Percentiles rank a stretch among this genome's conserved stretches.
Evolutionary conservation across 2,329 filamentous ascomycete species (phyloP).

Genomic region (Tricladium varicosporioides): DNA sequence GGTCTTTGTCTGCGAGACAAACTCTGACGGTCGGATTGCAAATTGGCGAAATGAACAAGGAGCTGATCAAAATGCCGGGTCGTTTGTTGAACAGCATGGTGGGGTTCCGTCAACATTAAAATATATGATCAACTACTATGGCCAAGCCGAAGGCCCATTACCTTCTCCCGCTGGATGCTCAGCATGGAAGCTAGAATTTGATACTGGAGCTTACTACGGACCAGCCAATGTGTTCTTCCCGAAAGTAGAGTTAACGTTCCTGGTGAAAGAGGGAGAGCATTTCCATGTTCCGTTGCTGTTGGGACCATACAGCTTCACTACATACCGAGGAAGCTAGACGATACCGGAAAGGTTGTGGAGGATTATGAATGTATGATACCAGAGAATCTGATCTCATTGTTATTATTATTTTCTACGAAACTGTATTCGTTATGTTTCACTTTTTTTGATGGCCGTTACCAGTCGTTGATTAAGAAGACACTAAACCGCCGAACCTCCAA

Average conservation of each 20-base stretch:
- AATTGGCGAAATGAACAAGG: constrained; percentile 47
- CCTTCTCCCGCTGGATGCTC: constrained; percentile 28
- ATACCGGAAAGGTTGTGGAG: not conserved
- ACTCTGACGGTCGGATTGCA: constrained; percentile 72
- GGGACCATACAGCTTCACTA: constrained; percentile 78
- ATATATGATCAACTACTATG: constrained; percentile 17
- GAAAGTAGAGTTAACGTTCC: constrained; percentile 54
- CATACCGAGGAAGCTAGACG: constrained; percentile 70
- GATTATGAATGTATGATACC: not conserved
- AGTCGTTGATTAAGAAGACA: not conserved
- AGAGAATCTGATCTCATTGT: constrained; percentile 6
- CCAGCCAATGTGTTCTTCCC: constrained; percentile 57
- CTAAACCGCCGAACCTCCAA: not conserved
- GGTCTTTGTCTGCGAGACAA: constrained; percentile 66
- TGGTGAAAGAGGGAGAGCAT: constrained; percentile 55
- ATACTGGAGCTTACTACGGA: constrained; percentile 71
- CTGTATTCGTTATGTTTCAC: not conserved
- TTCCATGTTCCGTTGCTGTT: constrained; percentile 79
- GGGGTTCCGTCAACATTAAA: constrained; percentile 5
- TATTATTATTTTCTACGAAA: not conserved
- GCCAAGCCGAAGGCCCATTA: constrained; percentile 2
- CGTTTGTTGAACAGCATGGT: constrained; percentile 15
- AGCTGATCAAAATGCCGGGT: not conserved
- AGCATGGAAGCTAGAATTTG: constrained; percentile 69
- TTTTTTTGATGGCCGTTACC: not conserved